Conservation (phyloP, 2,329 filamentous ascomycete genomes). For the Aspergillus caelatus region DNA sequence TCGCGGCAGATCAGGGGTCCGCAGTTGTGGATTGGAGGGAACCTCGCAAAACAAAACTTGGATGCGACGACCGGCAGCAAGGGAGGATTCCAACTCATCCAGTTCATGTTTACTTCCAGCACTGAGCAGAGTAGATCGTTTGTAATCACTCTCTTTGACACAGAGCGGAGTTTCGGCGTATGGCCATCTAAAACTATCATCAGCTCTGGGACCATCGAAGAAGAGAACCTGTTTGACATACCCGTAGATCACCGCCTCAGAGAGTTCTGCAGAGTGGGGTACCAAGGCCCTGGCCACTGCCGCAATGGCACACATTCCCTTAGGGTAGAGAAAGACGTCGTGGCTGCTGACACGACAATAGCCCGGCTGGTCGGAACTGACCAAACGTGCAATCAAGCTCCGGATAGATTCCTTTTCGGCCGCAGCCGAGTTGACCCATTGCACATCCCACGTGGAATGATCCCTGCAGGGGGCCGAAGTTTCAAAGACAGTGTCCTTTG, state of each 20-base stretch:
- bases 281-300: constrained; percentile 8
- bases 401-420: constrained; percentile 5
- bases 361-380: background rate
- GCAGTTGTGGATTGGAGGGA: constrained; percentile 52
- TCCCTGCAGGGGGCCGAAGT: background rate
- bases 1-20: constrained; percentile 44
- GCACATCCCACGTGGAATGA: background rate
- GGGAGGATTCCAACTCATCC: constrained; percentile 17
- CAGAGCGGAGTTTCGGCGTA: constrained; percentile 8
- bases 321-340: constrained; percentile 10
- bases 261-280: background rate
- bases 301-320: constrained; percentile 11
- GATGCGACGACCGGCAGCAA: constrained; percentile 15
- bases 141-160: background rate
- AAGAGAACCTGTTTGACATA: background rate
- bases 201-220: background rate
- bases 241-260: constrained; percentile 12
- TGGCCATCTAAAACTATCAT: constrained; percentile 4
- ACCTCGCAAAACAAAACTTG: constrained; percentile 55
- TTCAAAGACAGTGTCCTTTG: constrained; percentile 1
- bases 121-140: constrained; percentile 10
- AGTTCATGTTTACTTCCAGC: constrained; percentile 17
- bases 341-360: background rate
- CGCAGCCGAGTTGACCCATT: constrained; percentile 6
- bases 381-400: background rate